Conservation (phyloP, 768 basidiomycete species). For the Kwoniella dejecticola region DNA sequence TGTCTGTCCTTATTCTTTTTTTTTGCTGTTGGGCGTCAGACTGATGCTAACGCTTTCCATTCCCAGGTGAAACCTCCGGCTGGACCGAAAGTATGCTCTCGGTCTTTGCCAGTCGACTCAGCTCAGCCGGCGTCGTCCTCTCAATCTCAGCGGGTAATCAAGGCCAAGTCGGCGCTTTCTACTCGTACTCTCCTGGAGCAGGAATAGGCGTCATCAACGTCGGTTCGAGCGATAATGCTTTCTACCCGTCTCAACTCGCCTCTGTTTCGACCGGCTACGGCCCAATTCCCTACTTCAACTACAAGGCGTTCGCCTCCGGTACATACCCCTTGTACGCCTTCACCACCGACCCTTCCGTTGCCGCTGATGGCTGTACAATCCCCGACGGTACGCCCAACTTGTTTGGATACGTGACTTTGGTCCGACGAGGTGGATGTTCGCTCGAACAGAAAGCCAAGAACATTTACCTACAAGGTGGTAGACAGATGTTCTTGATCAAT, state of each 20-base stretch:
- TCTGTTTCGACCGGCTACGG: slow-evolving; percentile 59
- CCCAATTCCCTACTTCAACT: slow-evolving; percentile 61
- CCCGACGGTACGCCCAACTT: slow-evolving; percentile 64
- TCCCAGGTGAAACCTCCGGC: slow-evolving; percentile 59
- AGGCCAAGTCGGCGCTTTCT: slow-evolving; percentile 67
- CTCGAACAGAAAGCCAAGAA: slow-evolving; percentile 60
- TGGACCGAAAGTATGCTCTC: slow-evolving; percentile 65
- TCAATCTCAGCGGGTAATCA: slow-evolving; percentile 67
- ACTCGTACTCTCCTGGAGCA: slow-evolving; percentile 61
- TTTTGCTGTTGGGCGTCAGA: not conserved
- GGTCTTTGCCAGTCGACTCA: slow-evolving; percentile 66
- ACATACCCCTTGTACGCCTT: slow-evolving; percentile 64
- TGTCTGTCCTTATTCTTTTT: not conserved
- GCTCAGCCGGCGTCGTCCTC: slow-evolving; percentile 64
- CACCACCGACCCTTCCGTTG: slow-evolving; percentile 63
- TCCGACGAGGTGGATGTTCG: slow-evolving; percentile 65
- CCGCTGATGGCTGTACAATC: slow-evolving; percentile 66
- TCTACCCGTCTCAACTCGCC: slow-evolving; percentile 64
- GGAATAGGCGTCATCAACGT: slow-evolving; percentile 64
- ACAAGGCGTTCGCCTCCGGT: slow-evolving; percentile 60
- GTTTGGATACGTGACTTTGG: slow-evolving; percentile 61
- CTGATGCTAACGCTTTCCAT: too few species aligned
- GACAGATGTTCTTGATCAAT: slow-evolving; percentile 40
- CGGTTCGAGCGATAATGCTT: slow-evolving; percentile 57
- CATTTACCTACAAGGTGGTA: slow-evolving; percentile 31